Conservation (phyloP, 805 yeast species). For the Blastobotrys robertii region DNA sequence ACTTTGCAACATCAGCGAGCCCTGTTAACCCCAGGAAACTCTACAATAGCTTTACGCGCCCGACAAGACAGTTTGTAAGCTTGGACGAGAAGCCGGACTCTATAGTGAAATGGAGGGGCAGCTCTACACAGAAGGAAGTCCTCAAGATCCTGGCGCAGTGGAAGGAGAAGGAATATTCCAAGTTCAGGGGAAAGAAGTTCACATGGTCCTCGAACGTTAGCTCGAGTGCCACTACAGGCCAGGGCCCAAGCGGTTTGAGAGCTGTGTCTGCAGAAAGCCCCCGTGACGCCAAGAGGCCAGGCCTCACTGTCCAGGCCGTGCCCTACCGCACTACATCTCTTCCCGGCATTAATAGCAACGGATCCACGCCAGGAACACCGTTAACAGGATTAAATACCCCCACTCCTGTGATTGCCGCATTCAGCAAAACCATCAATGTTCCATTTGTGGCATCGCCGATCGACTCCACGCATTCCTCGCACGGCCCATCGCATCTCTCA, state of each 20-base stretch:
- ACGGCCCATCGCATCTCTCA: too few relatives aligned
- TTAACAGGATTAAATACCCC: too few relatives aligned
- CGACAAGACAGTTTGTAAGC: constrained; percentile 19
- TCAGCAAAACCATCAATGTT: too few relatives aligned
- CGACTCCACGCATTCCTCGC: too few relatives aligned
- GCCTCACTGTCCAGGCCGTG: too few relatives aligned
- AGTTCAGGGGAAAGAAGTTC: not conserved
- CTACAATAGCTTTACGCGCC: constrained; percentile 15
- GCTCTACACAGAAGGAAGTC: constrained; percentile 9
- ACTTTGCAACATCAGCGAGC: too few relatives aligned
- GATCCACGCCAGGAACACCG: too few relatives aligned
- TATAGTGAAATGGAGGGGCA: constrained; percentile 8
- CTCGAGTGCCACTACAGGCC: not conserved
- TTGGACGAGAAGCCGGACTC: constrained; percentile 14
- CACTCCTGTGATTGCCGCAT: too few relatives aligned
- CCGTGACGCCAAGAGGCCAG: not conserved
- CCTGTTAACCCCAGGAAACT: constrained; percentile 10
- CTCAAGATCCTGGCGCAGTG: constrained; percentile 8
- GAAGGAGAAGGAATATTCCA: constrained; percentile 8
- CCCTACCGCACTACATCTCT: too few relatives aligned
- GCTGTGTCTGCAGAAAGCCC: not conserved
- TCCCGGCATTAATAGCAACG: too few relatives aligned
- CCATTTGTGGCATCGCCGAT: too few relatives aligned
- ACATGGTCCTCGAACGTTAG: not conserved
- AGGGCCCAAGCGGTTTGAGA: not conserved